A percentile compares a stretch with the other conserved stretches of the same genome.
Conservation (phyloP, 352 stramenopile species). For the Phytophthora foliorum region DNA sequence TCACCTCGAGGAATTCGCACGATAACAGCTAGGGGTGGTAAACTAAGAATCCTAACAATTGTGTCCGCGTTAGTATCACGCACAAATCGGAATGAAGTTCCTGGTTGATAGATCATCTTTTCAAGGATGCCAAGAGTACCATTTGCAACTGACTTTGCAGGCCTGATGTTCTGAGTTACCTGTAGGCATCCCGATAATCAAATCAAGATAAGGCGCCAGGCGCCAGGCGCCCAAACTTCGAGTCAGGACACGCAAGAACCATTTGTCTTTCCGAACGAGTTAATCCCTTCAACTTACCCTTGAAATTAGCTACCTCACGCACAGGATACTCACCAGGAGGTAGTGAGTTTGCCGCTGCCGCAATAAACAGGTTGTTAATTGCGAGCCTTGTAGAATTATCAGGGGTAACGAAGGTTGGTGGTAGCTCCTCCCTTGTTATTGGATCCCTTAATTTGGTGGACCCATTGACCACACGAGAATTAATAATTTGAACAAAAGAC, state of each 20-base stretch:
- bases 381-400: constrained; percentile 6
- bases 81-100: neutral
- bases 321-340: neutral
- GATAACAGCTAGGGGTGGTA: too few species aligned
- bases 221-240: constrained; percentile 21
- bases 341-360: neutral
- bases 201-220: constrained; percentile 20
- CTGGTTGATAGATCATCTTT: neutral
- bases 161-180: too few species aligned
- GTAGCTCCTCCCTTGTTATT: neutral
- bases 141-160: constrained; percentile 12
- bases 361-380: constrained; percentile 8
- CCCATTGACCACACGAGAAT: constrained; percentile 1
- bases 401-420: neutral
- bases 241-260: neutral
- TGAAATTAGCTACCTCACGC: constrained; percentile 6
- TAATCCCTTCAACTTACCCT: neutral
- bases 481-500: constrained; percentile 1
- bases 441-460: neutral
- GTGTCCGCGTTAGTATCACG: neutral
- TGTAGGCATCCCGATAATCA: constrained; percentile 22
- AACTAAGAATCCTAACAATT: too few species aligned
- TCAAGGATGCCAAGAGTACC: constrained; percentile 2
- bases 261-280: neutral
- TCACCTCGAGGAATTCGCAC: too few species aligned